Conservation (phyloP, 352 stramenopile genomes). For the Phytophthora parvispora region DNA sequence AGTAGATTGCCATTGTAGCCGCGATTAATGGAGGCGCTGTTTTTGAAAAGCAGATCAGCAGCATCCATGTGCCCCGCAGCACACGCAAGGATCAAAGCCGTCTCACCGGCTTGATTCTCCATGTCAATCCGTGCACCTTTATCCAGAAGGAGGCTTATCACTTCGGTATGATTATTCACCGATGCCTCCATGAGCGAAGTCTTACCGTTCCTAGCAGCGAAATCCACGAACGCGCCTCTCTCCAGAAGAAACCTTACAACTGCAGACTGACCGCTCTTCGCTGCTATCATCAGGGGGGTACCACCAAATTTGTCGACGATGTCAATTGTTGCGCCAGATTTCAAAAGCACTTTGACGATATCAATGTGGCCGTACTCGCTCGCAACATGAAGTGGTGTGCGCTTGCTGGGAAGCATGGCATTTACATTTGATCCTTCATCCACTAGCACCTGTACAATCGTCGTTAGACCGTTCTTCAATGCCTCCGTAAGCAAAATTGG, state of each 20-base stretch:
- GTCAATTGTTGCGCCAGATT: not conserved
- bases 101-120: not conserved
- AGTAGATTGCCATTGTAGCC: not conserved
- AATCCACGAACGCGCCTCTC: not conserved
- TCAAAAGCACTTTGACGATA: not conserved
- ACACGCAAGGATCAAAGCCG: not conserved
- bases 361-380: not conserved
- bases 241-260: not conserved
- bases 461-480: not conserved
- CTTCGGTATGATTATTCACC: not conserved
- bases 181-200: not conserved
- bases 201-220: not conserved
- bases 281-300: not conserved
- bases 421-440: not conserved
- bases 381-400: not conserved
- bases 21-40: not conserved
- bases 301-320: not conserved
- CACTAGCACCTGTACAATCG: not conserved
- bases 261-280: not conserved
- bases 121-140: not conserved
- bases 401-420: not conserved
- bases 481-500: not conserved
- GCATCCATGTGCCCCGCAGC: not conserved
- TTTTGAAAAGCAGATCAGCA: not conserved
- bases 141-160: not conserved